Base-by-base conservation (phyloP, 805 yeast species). In the Tetrapisispora taiwanensis region DNA sequence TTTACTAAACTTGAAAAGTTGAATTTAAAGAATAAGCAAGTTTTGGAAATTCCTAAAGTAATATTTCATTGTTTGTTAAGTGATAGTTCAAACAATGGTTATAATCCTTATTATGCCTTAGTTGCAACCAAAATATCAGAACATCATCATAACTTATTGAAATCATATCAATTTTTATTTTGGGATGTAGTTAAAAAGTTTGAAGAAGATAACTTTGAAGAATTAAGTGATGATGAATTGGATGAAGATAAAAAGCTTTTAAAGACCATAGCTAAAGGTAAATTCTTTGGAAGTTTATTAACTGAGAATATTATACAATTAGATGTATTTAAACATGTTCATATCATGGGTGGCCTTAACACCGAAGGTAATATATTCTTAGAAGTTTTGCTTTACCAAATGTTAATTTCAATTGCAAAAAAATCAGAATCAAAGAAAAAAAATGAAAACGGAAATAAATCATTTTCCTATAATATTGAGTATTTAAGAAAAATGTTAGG, bases 101-200 rank as follows among this genome's bases (percentile, higher is more conserved):
- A 83, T 68, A 92, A 92, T 58, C 97, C 97, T 2, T 92, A 83
- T 60, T 92, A 92, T 62, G 84, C 89, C 0, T 64, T 84, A 20
- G 73, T 92, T 30, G 94, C 95, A 0, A 72, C 72, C 22, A 84
- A 84, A 54, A 64, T 89, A 24, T 84, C 95, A 55, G 80, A 79
- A 27, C 48, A 58, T 27, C 75, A 76, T 19, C 95, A 87, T 53
- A 70, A 79, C 2, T 66, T 84, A 61, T 74, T 84, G 58, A 88
- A 89, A 62, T 78, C 95, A 0, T 82, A 92, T 54, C 97, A 90
- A 58, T 88, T 92, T 59, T 70, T 78, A 53, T 70, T 92, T 34
- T 92, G 97, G 97, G 95, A 92, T 61, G 72, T 79, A 36, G 54
- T 89, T 15, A 79, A 79, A 51, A 85, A 79, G 30, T 67, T 86